Conservation (phyloP, 208 protist species). For the Leishmania turanica region DNA sequence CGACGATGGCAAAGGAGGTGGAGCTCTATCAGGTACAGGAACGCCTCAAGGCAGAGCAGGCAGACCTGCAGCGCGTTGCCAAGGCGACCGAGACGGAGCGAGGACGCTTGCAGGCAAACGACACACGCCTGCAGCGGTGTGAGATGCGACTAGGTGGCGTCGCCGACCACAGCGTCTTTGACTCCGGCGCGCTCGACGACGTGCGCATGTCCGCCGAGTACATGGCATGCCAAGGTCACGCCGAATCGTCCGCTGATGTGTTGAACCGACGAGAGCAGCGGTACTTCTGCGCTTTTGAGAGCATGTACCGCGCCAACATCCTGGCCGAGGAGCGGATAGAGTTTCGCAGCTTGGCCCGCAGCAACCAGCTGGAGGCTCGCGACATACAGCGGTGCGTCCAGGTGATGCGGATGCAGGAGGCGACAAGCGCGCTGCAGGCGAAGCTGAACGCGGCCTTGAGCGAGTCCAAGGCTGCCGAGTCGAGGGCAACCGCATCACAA, state of each 20-base stretch:
- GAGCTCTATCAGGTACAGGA: constrained; percentile 37
- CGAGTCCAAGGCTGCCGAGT: constrained; percentile 18
- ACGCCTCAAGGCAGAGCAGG: constrained; percentile 28
- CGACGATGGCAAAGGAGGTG: constrained; percentile 12
- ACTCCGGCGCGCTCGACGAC: constrained; percentile 10
- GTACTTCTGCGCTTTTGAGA: constrained; percentile 39
- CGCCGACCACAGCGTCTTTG: constrained; percentile 1
- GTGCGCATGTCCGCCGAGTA: constrained; percentile 30
- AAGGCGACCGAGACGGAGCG: constrained; percentile 16
- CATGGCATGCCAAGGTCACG: constrained; percentile 8
- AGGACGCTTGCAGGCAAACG: constrained; percentile 21
- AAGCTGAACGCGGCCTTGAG: constrained; percentile 27
- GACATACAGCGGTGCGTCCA: constrained; percentile 35
- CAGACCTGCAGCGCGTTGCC: constrained; percentile 30
- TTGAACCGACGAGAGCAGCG: constrained; percentile 36
- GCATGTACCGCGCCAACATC: constrained; percentile 43
- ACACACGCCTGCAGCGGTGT: constrained; percentile 26
- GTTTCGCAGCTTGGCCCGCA: constrained; percentile 33
- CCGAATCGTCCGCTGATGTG: constrained; percentile 8
- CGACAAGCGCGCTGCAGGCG: constrained; percentile 25
- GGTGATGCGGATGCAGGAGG: constrained; percentile 34
- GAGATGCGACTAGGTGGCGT: constrained; percentile 27
- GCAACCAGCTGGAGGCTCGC: constrained; percentile 37
- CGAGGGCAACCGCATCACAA: constrained; percentile 9
- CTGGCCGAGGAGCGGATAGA: constrained; percentile 33